phyloP scores from a whole-genome alignment of 2,329 filamentous ascomycete genomes.

The Trichophyton verrucosum region DNA sequence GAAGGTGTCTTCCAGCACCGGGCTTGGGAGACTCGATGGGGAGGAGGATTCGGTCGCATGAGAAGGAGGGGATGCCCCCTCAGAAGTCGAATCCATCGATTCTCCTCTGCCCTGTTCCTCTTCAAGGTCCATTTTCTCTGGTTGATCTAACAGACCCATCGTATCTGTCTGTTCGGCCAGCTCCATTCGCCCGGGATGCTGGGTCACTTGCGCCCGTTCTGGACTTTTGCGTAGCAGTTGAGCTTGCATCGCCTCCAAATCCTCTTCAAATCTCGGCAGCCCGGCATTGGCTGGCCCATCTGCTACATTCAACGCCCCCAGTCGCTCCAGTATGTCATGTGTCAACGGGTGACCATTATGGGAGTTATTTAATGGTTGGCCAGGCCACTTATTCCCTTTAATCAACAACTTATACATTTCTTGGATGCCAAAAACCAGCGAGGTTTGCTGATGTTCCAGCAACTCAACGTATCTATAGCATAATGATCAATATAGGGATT shows the following conservation, averaged over 20 bases:
- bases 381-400: conserved; percentile 44
- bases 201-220: no score
- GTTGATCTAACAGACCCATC: no score
- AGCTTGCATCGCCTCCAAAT: conserved; percentile 35
- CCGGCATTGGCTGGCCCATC: conserved; percentile 27
- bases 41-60: conserved; percentile 35
- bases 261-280: conserved; percentile 42
- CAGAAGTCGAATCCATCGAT: conserved; percentile 46
- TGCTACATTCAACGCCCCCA: conserved; percentile 45
- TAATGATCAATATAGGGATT: background rate
- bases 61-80: conserved; percentile 42
- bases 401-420: conserved; percentile 45
- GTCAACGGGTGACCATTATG: conserved; percentile 47
- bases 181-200: no score
- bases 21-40: conserved; percentile 2
- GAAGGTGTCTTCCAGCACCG: conserved; percentile 9
- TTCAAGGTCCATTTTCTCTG: conserved; percentile 12
- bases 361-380: conserved; percentile 39
- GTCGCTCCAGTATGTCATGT: conserved; percentile 49
- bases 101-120: conserved; percentile 38
- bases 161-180: no score
- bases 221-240: conserved; percentile 29
- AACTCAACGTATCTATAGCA: conserved; percentile 49
- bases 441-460: conserved; percentile 53
- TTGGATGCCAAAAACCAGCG: conserved; percentile 49